phyloP scores from a whole-genome alignment of 371 early-diverging fungal genomes.

The Mortierella sp. region DNA sequence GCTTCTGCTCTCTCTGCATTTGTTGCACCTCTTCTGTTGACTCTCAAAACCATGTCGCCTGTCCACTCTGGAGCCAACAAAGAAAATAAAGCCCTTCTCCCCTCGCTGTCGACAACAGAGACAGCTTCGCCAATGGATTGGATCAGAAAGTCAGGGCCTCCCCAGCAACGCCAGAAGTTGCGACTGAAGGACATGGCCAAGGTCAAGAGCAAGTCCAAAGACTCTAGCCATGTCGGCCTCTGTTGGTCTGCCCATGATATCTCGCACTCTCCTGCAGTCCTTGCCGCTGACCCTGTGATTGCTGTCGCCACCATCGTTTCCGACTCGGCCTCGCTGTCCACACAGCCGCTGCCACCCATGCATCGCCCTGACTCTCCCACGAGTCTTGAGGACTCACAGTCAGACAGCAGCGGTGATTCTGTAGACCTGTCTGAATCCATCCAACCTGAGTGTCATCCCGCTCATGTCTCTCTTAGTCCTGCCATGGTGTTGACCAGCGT shows the following conservation, averaged over 20 bases:
- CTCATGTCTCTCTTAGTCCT: not conserved
- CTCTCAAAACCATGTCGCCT: no score
- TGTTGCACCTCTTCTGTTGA: no score
- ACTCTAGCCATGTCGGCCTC: no score
- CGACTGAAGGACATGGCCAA: constrained; percentile 1
- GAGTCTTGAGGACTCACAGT: constrained; percentile 50
- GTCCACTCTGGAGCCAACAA: no score
- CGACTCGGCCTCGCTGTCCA: not conserved
- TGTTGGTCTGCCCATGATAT: constrained; percentile 1
- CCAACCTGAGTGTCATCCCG: constrained; percentile 14
- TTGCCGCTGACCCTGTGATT: not conserved
- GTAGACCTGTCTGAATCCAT: constrained; percentile 8
- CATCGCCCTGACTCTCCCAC: constrained; percentile 46
- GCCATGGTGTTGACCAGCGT: no score
- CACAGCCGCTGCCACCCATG: constrained; percentile 7
- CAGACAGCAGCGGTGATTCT: constrained; percentile 37
- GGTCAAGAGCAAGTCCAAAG: constrained; percentile 6
- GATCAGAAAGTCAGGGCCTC: no score
- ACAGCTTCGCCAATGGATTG: no score
- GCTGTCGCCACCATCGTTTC: not conserved
- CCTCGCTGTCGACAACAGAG: no score
- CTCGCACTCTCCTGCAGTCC: not conserved
- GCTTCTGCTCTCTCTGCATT: no score
- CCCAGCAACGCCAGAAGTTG: no score
- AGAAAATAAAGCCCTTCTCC: no score